Base-by-base conservation (phyloP, 2,329 filamentous ascomycete species). In the Pezicula carpinea region DNA sequence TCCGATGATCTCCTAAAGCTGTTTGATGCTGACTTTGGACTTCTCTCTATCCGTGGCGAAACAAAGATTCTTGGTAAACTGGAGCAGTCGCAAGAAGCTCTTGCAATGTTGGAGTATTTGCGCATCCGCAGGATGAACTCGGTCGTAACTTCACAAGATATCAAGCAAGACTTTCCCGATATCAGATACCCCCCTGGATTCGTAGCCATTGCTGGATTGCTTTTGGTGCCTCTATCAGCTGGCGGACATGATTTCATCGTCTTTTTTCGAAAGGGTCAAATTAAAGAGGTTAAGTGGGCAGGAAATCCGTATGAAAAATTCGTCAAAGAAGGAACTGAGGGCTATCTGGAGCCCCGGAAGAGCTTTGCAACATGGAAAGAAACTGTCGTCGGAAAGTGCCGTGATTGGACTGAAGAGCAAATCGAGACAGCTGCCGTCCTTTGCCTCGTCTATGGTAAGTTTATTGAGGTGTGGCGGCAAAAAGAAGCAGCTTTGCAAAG, bases 391-490 rank as follows among this genome's bases (percentile, higher is more conserved):
- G 89, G 88, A 5, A 90, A 87, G 65, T 91, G 87, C 56, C 80
- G 87, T 18, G 89, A 95, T 56, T 96, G 90, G 90, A 84, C 83
- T 0, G 89, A 93, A 60, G 87, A 95, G 52, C 88, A 96, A 61
- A 77, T 95, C 3, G 90, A 96, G 65, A 95, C 89, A 0, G 89
- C 90, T 0, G 88, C 89, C 1, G 87, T 95, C 0, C 72, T 96
- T 3, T 95, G 89, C 59, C 70, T 95, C 7, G 88, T 96, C 1
- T 96, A 96, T 53, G 74, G 77, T 14, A 82, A 82, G 64, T 96
- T 96, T 63, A 95, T 95, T 57, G 87, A 95, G 59, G 89, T 95
- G 4, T 93, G 89, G 89, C 88, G 87, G 62, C 85, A 95, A 62
- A 95, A 95, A 55, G 90, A 96, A 64, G 85, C 83, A 1, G 87